Evolutionary conservation across 306 rosid genomes (phyloP).

Genomic region (Prunus campanulata): DNA sequence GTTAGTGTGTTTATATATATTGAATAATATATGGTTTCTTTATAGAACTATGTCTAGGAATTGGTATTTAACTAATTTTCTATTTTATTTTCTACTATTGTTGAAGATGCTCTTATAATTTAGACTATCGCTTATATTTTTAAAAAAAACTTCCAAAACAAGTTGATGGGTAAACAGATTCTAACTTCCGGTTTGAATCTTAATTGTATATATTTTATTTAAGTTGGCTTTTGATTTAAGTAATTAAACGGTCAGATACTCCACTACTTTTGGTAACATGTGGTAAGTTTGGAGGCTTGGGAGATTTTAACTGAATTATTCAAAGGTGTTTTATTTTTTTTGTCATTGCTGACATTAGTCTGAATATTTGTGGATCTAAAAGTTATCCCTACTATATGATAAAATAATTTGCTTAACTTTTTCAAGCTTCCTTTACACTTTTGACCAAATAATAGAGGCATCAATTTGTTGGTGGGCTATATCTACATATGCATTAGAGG

Average conservation of each 20-base stretch:
- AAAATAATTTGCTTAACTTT: not conserved
- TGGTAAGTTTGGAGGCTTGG: not conserved
- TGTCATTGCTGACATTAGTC: slow-evolving; percentile 12
- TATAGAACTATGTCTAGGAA: no score
- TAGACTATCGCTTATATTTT: no score
- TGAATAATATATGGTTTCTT: no score
- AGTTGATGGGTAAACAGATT: no score
- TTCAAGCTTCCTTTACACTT: not conserved
- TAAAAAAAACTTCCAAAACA: no score
- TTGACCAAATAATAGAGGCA: slow-evolving; percentile 1
- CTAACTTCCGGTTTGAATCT: not conserved
- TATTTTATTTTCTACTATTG: no score
- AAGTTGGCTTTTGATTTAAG: not conserved
- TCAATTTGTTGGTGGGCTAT: no score
- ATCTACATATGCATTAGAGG: not conserved
- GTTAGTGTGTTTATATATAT: no score
- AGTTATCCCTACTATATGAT: not conserved
- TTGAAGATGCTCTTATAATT: no score
- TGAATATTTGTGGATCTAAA: not conserved
- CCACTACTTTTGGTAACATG: not conserved
- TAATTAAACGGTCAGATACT: not conserved
- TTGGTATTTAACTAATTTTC: no score
- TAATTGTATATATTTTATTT: not conserved
- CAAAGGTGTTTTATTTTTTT: not conserved
- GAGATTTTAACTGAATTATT: not conserved